These are phyloP conservation scores for Atkinsonella hypoxylon DNA, from an alignment of 2,329 filamentous ascomycete species.

Conservation along the genomic window DNA sequence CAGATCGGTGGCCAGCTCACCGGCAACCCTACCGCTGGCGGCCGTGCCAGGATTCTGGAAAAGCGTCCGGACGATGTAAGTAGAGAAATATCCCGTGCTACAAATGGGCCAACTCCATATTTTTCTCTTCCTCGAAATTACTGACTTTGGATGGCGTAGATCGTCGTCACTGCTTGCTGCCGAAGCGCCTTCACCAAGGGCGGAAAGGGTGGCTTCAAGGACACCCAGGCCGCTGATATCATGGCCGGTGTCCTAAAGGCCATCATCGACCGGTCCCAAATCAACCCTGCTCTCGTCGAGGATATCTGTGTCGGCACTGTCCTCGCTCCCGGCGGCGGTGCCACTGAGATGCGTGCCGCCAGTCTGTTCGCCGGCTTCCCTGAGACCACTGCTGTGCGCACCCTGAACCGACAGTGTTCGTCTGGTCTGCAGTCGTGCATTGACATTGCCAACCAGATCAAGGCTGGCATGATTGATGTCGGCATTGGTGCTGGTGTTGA, in stretches of 20 bases:
- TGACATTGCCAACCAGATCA: slow-evolving; percentile 89
- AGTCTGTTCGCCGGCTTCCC: slow-evolving; percentile 86
- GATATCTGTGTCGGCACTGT: slow-evolving; percentile 89
- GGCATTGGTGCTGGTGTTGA: slow-evolving; percentile 92
- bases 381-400: slow-evolving; percentile 69
- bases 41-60: slow-evolving; percentile 46
- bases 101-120: neutral
- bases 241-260: slow-evolving; percentile 73
- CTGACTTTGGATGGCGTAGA: slow-evolving; percentile 29
- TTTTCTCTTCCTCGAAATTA: neutral
- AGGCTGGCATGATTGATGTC: slow-evolving; percentile 83
- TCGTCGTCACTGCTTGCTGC: slow-evolving; percentile 86
- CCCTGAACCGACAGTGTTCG: slow-evolving; percentile 88
- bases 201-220: slow-evolving; percentile 90
- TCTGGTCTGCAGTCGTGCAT: slow-evolving; percentile 85
- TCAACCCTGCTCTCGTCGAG: slow-evolving; percentile 79
- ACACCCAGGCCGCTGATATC: slow-evolving; percentile 77
- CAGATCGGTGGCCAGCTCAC: slow-evolving; percentile 53
- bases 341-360: slow-evolving; percentile 92
- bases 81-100: neutral
- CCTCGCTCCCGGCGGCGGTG: slow-evolving; percentile 82
- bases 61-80: slow-evolving; percentile 57
- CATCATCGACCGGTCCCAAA: slow-evolving; percentile 72
- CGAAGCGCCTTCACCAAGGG: slow-evolving; percentile 88
- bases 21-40: slow-evolving; percentile 41